These are phyloP conservation scores for Digitaria exilis DNA, from an alignment of 202 grass and related monocot genomes.

Conservation along the genomic window DNA sequence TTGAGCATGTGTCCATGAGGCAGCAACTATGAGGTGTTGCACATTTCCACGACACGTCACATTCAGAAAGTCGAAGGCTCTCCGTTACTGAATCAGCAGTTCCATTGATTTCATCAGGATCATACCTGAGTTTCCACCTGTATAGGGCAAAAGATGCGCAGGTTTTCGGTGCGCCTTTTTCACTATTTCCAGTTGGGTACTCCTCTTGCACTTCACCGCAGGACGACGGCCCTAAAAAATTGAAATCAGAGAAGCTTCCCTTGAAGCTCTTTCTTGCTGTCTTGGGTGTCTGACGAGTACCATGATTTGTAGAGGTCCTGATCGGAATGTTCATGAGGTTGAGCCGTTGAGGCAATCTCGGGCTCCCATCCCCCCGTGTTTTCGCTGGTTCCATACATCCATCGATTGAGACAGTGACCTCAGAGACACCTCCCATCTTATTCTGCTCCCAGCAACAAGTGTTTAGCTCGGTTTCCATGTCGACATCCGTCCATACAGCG, in stretches of 20 bases:
- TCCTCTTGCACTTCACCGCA: neutral
- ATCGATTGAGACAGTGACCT: constrained; percentile 38
- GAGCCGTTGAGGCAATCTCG: constrained; percentile 10
- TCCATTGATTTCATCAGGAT: neutral
- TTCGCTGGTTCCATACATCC: neutral
- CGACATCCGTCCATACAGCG: neutral
- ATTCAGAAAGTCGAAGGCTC: constrained; percentile 18
- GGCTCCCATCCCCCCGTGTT: constrained; percentile 43
- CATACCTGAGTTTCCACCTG: neutral
- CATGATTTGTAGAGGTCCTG: constrained; percentile 21
- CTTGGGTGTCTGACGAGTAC: neutral
- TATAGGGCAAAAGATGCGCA: neutral
- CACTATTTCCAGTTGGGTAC: neutral
- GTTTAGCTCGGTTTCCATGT: constrained; percentile 15
- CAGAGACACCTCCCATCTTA: constrained; percentile 37
- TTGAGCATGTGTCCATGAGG: constrained; percentile 23
- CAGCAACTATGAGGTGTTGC: constrained; percentile 15
- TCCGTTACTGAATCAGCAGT: neutral
- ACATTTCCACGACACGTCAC: neutral
- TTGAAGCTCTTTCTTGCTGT: neutral
- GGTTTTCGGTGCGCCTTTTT: too few species aligned
- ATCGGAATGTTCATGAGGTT: constrained; percentile 23
- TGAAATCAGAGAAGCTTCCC: neutral
- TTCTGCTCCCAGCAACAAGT: constrained; percentile 23
- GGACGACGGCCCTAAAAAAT: neutral